Base-by-base conservation (phyloP, 2,329 filamentous ascomycete genomes). In the Verticillium tricorpus region DNA sequence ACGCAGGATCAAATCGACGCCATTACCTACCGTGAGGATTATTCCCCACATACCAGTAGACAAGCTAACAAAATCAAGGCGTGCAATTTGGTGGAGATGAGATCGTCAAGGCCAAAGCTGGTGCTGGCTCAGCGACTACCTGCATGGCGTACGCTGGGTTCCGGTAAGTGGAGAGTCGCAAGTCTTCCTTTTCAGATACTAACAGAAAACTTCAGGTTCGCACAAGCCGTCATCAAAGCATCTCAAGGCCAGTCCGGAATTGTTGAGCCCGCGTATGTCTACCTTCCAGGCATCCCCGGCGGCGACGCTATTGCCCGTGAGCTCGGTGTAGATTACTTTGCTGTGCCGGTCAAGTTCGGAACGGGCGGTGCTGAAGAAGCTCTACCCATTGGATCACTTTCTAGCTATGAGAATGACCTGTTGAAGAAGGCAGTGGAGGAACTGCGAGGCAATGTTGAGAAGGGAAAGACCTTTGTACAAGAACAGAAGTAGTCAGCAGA, bases 51-150 rank as follows among this genome's bases (percentile, higher is more conserved):
- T 14, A 32, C 8, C 3, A 1, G 7, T 1, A n/a, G 9, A 22
- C 2, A 2, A 3, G n/a, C 50, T 32, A 4, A 28, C 17, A 31
- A 28, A 52, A 8, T 7, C 1, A 28, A 66, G 64, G 89, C 73
- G 89, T 91, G 69, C 89, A 91, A 78, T 91, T 91, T 76, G 89
- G 89, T 77, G 89, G 89, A 83, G 89, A 91, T 73, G 91, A 93
- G 83, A 90, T 94, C 67, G 90, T 93, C 78, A 85, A 93, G 83
- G 91, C 90, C 75, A 93, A 93, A 87, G 89, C 89, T 71, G 90
- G 91, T 77, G 88, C 89, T 70, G 90, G 91, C 69, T 93, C 90
- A 66, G 91, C 91, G 71, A 94, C 91, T 64, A 88, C 93, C 68
- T 93, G 89, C 78, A 93, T 93, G 91, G 91, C 91, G 69, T 91